Evolutionary conservation across 2,329 filamentous ascomycete genomes (phyloP), one percentile per base, ranked within the genome.

Genomic region (Alternaria arborescens): DNA sequence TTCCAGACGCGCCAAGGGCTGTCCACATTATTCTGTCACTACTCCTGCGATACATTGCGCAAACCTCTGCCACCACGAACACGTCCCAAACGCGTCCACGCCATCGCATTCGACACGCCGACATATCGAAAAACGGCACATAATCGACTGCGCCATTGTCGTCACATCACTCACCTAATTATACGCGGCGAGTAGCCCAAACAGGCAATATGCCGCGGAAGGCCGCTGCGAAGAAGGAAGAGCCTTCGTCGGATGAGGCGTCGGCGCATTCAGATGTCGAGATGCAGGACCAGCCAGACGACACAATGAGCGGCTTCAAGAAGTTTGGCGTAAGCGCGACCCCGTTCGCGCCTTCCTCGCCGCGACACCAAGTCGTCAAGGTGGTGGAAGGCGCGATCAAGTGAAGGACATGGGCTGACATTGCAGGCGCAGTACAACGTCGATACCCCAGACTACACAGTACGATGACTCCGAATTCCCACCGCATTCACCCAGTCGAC

Each of bases 381-480:
- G 26, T 18, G 43, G 44, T 20, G 22, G 54, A 52, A 58, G 60
- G 52, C 55, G 57, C 54, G 46, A 34, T 36, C 12, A 38, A 14
- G 42, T 11, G 30, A 22, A 48, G 60, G 34, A 66, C 63, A 53
- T 42, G 62, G 50, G 65, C 76, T 78, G 58, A 78, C 68, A n/a
- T 46, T 46, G 22, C 30, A 46, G 48, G 56, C 61, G 48, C 64
- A 84, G 80, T 82, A 82, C 66, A 81, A 83, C 59, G 80, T 87
- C 71, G 86, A 88, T 58, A 89, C 86, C 8, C 87, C 87, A 43
- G 86, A 88, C 66, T 88, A 88, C 75, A 88, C 87, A 65, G 83
- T 85, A 83, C 67, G 67, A 48, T 22, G 14, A 8, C 8, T 22
- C 14, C 30, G 16, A n/a, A 34, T 26, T 42, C 48, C 14, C 44